phyloP scores from a whole-genome alignment of 108 stramenopile genomes.

The Chaetoceros tenuissimus region DNA sequence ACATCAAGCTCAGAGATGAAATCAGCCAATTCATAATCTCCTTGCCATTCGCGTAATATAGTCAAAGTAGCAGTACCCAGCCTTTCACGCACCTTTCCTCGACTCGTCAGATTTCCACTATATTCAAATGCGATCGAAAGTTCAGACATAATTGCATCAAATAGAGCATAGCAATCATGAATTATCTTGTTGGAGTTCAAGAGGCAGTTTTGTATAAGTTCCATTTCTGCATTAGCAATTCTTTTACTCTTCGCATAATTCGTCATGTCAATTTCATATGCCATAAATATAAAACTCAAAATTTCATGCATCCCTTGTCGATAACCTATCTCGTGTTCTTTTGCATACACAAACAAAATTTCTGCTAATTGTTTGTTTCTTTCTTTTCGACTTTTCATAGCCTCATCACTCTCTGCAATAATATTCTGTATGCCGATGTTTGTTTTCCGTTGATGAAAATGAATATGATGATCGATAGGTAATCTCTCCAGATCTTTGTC shows the following conservation, averaged over 20 bases:
- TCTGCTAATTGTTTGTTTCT: conserved; percentile 21
- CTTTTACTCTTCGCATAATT: not conserved
- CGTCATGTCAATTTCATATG: conserved; percentile 46
- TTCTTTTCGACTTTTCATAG: conserved; percentile 18
- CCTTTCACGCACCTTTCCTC: not conserved
- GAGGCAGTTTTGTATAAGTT: conserved; percentile 4
- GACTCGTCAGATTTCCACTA: not conserved
- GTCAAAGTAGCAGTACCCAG: not conserved
- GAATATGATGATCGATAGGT: conserved; percentile 17
- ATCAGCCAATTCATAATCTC: conserved; percentile 38
- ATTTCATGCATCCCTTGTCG: conserved; percentile 88
- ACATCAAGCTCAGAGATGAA: conserved; percentile 24
- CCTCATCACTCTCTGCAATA: not conserved
- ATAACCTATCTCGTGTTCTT: conserved; percentile 62
- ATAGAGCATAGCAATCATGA: conserved; percentile 42
- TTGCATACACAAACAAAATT: conserved; percentile 34
- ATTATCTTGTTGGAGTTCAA: conserved; percentile 31
- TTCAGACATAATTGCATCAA: conserved; percentile 45
- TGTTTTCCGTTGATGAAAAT: conserved; percentile 9
- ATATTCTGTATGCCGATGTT: conserved; percentile 1
- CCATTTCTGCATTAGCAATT: not conserved
- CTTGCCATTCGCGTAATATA: not conserved
- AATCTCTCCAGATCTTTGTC: conserved; percentile 81
- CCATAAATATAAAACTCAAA: conserved; percentile 53
- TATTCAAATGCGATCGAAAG: conserved; percentile 34